Evolutionary conservation across 140 eudicot genomes (phyloP).

Genomic region (Anethum foeniculum): DNA sequence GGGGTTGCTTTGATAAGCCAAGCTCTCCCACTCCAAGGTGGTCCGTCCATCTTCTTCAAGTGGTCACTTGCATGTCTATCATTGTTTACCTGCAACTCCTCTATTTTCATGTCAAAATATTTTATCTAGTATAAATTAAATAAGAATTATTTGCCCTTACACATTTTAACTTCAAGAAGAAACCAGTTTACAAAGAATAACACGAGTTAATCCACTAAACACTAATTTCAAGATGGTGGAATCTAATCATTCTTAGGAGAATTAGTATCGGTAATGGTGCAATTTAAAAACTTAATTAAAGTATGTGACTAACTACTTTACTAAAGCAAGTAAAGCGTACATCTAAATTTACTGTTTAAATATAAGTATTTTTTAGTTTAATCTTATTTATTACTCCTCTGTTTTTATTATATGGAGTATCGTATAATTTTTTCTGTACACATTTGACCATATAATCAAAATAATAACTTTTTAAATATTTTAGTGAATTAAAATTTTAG

Average conservation of each 20-base stretch:
- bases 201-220: neutral
- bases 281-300: neutral
- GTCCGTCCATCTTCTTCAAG: constrained; percentile 23
- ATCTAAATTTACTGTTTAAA: neutral
- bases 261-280: neutral
- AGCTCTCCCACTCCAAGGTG: constrained; percentile 14
- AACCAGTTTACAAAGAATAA: neutral
- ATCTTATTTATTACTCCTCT: neutral
- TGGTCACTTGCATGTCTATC: constrained; percentile 1
- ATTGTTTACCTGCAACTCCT: neutral
- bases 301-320: neutral
- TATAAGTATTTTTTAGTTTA: neutral
- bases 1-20: constrained; percentile 15
- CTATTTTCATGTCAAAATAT: neutral
- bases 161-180: neutral
- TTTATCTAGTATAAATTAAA: neutral
- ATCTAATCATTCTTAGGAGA: constrained; percentile 5
- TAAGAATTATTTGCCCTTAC: neutral
- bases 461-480: too few species aligned
- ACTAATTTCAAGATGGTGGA: constrained; percentile 5
- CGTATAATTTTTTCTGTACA: too few species aligned
- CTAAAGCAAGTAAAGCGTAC: neutral
- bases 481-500: too few species aligned
- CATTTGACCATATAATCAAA: too few species aligned
- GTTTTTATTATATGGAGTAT: too few species aligned